phyloP scores from a whole-genome alignment of 2,329 filamentous ascomycete genomes.

The Cadophora sp. region DNA sequence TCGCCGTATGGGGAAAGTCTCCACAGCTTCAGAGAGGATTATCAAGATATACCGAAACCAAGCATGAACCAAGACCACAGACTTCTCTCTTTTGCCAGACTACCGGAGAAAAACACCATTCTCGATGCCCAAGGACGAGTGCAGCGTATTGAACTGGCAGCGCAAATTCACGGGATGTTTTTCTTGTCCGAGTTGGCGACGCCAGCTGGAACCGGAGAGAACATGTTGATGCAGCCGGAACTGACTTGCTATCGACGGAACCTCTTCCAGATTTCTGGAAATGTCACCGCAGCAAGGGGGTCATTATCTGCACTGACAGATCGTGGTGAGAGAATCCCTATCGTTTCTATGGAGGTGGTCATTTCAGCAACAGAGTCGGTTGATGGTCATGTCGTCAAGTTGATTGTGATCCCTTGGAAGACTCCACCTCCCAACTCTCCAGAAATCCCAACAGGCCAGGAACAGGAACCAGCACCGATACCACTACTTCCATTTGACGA shows the following conservation, averaged over 20 bases:
- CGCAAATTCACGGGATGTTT: conserved; percentile 88
- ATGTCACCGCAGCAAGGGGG: conserved; percentile 79
- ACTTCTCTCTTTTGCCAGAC: conserved; percentile 44
- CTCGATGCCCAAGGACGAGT: conserved; percentile 57
- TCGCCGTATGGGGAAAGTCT: conserved; percentile 40
- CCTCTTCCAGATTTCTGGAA: conserved; percentile 94
- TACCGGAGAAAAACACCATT: conserved; percentile 51
- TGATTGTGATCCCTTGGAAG: conserved; percentile 98
- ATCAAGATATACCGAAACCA: conserved; percentile 41
- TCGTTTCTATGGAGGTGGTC: conserved; percentile 82
- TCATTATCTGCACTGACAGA: conserved; percentile 84
- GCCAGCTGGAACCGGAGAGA: conserved; percentile 55
- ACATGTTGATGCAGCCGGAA: conserved; percentile 69
- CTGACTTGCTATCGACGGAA: conserved; percentile 96
- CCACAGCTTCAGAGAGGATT: conserved; percentile 43
- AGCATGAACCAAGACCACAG: conserved; percentile 46
- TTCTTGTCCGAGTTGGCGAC: conserved; percentile 72
- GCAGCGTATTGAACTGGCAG: conserved; percentile 58
- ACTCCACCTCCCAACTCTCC: conserved; percentile 82
- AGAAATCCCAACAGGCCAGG: conserved; percentile 67
- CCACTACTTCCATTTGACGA: conserved; percentile 73
- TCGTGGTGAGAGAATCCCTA: conserved; percentile 81
- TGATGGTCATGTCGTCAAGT: conserved; percentile 87
- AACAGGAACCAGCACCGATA: conserved; percentile 87
- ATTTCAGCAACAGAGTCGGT: conserved; percentile 95